Evolutionary conservation across 805 yeast genomes (phyloP).

Genomic region (Kodamaea leandrae): DNA sequence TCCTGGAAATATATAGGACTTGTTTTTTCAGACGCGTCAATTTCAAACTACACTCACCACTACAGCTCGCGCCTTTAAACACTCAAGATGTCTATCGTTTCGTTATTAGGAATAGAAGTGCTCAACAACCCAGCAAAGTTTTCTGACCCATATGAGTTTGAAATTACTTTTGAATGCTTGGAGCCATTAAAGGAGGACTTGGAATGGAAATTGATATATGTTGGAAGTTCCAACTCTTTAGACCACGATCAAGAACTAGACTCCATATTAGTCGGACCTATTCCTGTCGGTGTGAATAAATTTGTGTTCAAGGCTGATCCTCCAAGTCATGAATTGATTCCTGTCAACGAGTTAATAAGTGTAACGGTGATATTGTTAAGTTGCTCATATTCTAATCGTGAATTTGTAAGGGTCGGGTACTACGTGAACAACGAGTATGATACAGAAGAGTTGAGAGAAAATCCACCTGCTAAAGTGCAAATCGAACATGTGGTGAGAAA

Average conservation of each 20-base stretch:
- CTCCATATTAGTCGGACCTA: conserved; percentile 96
- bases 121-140: conserved; percentile 93
- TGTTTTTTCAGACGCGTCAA: conserved; percentile 8
- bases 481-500: conserved; percentile 93
- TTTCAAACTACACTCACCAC: conserved; percentile 1
- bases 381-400: conserved; percentile 90
- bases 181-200: conserved; percentile 89
- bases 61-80: neutral
- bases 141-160: conserved; percentile 91
- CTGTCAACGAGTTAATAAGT: conserved; percentile 91
- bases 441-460: conserved; percentile 85
- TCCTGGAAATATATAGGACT: too few species aligned
- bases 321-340: conserved; percentile 92
- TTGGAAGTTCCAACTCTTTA: conserved; percentile 89
- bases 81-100: conserved; percentile 79
- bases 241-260: conserved; percentile 98
- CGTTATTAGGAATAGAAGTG: conserved; percentile 86
- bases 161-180: conserved; percentile 94
- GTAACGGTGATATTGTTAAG: conserved; percentile 92
- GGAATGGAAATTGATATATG: conserved; percentile 97
- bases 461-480: conserved; percentile 91
- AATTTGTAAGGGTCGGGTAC: conserved; percentile 95
- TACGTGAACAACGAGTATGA: conserved; percentile 97
- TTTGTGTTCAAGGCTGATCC: conserved; percentile 94
- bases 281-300: conserved; percentile 95